Base-by-base conservation (phyloP, 2,329 filamentous ascomycete species). In the Furcasterigmium furcatum region DNA sequence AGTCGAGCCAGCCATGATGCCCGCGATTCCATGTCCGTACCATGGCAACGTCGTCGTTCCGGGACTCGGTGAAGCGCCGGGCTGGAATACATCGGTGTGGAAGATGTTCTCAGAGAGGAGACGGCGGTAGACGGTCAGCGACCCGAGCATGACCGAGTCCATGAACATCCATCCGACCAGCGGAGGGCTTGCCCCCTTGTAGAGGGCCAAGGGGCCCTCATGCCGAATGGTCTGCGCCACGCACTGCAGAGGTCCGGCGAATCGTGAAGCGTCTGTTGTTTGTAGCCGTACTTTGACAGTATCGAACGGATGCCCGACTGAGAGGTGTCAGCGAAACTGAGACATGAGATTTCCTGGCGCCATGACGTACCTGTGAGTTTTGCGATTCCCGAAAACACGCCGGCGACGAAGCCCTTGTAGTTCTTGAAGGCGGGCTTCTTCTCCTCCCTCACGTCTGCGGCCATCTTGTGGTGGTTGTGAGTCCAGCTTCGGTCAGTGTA, bases 111-210 rank as follows among this genome's bases (percentile, higher is more conserved):
- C 85, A 52, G 87, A 85, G 14, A 97, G 73, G 38, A 96, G 66
- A 40, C 88, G 85, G 30, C 92, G 87, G 72, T 97, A 97, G 41
- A 95, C 79, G 20, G 88, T 95, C 54, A 99, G 74, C 16, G 88
- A 95, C 35, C 94, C 94, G 27, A 97, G 79, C 91, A 97, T 96
- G 48, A 85, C 64, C 35, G 73, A 79, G 71, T 99, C 94, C 92
- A 97, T 97, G 60, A 95, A 89, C 48, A 97, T 96, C 94, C 94
- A 97, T 57, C 94, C 94, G 43, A 96, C 82, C 41, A 97, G 74
- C 43, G 94, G 94, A 46, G 92, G 92, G 22, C 88, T 89, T 10
- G 91, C 91, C 58, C 92, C 91, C 71, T 97, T 99, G 77, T 97
- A 99, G 35, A 99, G 74, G 4, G 90, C 94, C 42, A 77, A 70